A percentile compares a stretch with the other conserved stretches of the same genome.
Evolutionary conservation across 2,329 filamentous ascomycete species (phyloP).

Genomic region (Penicillium psychrosexuale): DNA sequence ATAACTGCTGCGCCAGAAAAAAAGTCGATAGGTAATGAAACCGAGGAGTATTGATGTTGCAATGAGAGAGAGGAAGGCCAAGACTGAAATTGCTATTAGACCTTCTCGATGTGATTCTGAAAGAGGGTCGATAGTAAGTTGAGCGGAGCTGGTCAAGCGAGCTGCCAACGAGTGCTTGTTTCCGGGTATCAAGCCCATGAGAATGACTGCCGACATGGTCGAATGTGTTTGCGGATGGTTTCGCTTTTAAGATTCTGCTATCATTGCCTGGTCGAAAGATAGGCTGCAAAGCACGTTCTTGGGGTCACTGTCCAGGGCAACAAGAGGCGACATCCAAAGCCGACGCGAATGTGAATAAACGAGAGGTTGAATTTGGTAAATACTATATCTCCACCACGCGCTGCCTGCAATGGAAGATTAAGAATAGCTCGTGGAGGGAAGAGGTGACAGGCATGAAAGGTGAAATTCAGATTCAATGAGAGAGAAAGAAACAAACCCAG

Average conservation of each 20-base stretch:
- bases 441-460: neutral
- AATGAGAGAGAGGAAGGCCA: conserved; percentile 48
- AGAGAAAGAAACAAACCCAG: neutral
- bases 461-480: neutral
- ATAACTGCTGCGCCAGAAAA: conserved; percentile 51
- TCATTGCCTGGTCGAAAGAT: neutral
- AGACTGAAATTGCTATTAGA: conserved; percentile 47
- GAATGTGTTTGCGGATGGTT: too few relatives aligned
- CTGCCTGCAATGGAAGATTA: neutral
- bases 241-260: neutral
- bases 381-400: neutral
- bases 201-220: conserved; percentile 14
- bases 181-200: conserved; percentile 17
- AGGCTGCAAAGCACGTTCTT: neutral
- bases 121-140: conserved; percentile 34
- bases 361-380: neutral
- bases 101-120: conserved; percentile 38
- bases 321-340: neutral
- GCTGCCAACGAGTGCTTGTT: conserved; percentile 18
- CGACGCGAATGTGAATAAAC: neutral
- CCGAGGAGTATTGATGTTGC: conserved; percentile 44
- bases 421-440: neutral
- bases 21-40: conserved; percentile 52
- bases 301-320: neutral
- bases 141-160: conserved; percentile 19